phyloP scores from a whole-genome alignment of 305 asterid genomes.

The Lippia alba region DNA sequence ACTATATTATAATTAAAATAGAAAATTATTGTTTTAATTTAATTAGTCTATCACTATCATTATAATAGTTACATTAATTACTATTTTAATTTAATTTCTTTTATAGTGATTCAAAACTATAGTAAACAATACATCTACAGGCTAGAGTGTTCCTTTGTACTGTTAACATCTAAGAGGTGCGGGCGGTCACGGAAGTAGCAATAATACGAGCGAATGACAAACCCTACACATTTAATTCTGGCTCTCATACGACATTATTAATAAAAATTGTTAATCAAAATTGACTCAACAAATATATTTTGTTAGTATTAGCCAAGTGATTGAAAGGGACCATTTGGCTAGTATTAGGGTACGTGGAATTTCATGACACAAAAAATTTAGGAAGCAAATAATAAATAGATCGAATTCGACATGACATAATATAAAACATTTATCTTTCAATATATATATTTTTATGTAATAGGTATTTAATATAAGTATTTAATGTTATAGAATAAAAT shows the following conservation, averaged over 20 bases:
- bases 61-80: no score
- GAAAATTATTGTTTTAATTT: no score
- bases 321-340: constrained; percentile 30
- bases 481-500: neutral
- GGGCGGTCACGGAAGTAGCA: constrained; percentile 4
- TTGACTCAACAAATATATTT: constrained; percentile 21
- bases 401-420: neutral
- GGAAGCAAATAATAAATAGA: neutral
- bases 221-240: neutral
- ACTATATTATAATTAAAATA: no score
- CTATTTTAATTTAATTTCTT: neutral
- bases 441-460: neutral
- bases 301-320: constrained; percentile 17
- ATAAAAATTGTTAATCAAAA: constrained; percentile 8
- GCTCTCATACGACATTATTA: constrained; percentile 23
- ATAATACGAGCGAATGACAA: neutral
- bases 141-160: neutral
- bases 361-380: constrained; percentile 13
- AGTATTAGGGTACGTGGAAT: constrained; percentile 22
- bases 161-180: constrained; percentile 4
- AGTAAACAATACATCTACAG: no score
- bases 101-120: no score
- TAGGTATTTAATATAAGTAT: neutral
- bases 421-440: neutral
- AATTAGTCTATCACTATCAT: no score